These are phyloP conservation scores for Taphrina communis DNA, from an alignment of 1,139 yeast genomes.

Conservation along the genomic window DNA sequence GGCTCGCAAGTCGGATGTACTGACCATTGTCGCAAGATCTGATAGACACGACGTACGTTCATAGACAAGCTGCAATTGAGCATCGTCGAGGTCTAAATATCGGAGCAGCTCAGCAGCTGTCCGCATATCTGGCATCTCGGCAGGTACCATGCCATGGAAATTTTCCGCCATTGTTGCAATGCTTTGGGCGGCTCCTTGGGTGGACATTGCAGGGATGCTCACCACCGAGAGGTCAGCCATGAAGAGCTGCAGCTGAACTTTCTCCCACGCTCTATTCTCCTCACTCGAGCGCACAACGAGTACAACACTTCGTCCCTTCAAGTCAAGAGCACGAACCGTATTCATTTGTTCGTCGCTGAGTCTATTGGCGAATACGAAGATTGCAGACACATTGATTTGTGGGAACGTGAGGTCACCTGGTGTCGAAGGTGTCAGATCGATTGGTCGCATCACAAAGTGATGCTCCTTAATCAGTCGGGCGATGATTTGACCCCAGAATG, in stretches of 20 bases:
- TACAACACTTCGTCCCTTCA: not conserved
- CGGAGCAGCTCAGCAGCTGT: slow-evolving; percentile 14
- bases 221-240: not conserved
- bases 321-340: not conserved
- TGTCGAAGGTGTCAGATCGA: slow-evolving; percentile 16
- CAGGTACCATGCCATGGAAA: not conserved
- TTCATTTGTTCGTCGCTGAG: not conserved
- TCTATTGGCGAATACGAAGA: not conserved
- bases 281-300: slow-evolving; percentile 1
- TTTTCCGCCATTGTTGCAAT: not conserved
- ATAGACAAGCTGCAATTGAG: slow-evolving; percentile 4
- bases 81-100: slow-evolving; percentile 10
- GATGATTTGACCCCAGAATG: slow-evolving; percentile 20
- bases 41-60: slow-evolving; percentile 11
- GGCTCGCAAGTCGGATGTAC: not conserved
- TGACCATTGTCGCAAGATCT: slow-evolving; percentile 10
- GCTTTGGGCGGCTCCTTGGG: not conserved
- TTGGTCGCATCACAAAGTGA: slow-evolving; percentile 9
- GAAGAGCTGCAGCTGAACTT: slow-evolving; percentile 16
- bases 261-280: not conserved
- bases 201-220: not conserved
- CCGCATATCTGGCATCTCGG: not conserved
- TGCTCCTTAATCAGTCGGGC: not conserved
- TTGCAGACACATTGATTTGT: slow-evolving; percentile 2
- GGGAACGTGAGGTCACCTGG: slow-evolving; percentile 27